Evolutionary conservation across 2,329 filamentous ascomycete species (phyloP), one percentile per base, ranked within the genome.

Genomic region (Talaromyces sp.): DNA sequence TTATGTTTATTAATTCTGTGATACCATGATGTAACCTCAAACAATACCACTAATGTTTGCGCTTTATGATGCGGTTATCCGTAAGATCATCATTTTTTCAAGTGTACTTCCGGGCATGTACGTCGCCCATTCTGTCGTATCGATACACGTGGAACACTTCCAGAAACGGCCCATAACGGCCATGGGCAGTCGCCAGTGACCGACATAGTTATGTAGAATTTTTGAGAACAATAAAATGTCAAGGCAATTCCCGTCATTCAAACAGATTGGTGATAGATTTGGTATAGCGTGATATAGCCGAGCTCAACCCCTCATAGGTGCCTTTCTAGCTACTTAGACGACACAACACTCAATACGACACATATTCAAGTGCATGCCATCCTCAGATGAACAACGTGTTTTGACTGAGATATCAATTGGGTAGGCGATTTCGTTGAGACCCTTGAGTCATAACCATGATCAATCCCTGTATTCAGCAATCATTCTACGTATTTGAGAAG

Each of bases 11-110:
- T 34, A 36, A 56, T 56, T 11, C 31, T 56, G 53, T 56, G 29
- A 56, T 56, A 38, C n/a, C 53, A 36, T 56, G 53, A 56, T 38
- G 53, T 15, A 36, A 36, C 53, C 29, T 54, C 17, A 54, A 36
- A 54, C 19, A 6, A 36, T 56, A 56, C 31, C 31, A 36, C 51
- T 54, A 54, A 53, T 53, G 27, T 53, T 34, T 54, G 29, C 51
- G 29, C 29, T 34, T 34, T 22, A 6, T 17, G 53, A 15, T 3
- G 11, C 6, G 4, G 8, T 7, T 47, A 5, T 31, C 15, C 6
- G 47, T 51, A 51, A 10, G 2, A 2, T 47, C 5, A 22, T 49
- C n/a, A 49, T 1, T 11, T 15, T 25, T 13, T 5, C 2, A 45
- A 15, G 5, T 15, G 13, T 51, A 10, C 1, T 17, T 27, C 3